phyloP scores from a whole-genome alignment of 805 yeast species.

The Yamadazyma kitorensis region DNA sequence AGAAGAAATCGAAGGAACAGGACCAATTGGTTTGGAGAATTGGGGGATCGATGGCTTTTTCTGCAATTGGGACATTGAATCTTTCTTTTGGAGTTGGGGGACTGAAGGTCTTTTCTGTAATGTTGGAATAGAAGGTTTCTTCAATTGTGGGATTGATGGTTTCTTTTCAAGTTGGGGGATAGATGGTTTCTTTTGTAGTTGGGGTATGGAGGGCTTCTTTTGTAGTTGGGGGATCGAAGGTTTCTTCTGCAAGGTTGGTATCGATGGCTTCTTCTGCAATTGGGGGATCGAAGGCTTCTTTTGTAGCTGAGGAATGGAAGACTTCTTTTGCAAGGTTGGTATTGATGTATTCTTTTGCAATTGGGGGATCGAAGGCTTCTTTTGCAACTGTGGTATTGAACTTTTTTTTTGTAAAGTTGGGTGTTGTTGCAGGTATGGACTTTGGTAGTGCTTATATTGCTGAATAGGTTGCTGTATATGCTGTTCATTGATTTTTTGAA shows the following conservation, averaged over 20 bases:
- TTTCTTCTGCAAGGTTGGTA: constrained; percentile 18
- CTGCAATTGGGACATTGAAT: constrained; percentile 9
- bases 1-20: too few species aligned
- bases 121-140: constrained; percentile 14
- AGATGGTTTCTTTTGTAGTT: constrained; percentile 15
- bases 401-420: constrained; percentile 13
- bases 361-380: constrained; percentile 14
- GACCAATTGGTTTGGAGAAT: too few species aligned
- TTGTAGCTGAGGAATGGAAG: constrained; percentile 13
- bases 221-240: constrained; percentile 17
- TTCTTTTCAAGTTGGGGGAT: constrained; percentile 6
- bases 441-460: too few species aligned
- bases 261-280: constrained; percentile 13
- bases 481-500: neutral
- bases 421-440: too few species aligned
- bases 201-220: constrained; percentile 15
- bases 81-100: constrained; percentile 13
- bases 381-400: constrained; percentile 17
- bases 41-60: neutral
- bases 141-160: constrained; percentile 9
- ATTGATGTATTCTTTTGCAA: constrained; percentile 7
- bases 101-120: constrained; percentile 14
- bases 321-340: constrained; percentile 14
- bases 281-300: constrained; percentile 13
- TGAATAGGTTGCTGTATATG: too few species aligned